Evolutionary conservation across 108 stramenopile species (phyloP).

Genomic region (Hondaea fermentalgiana): DNA sequence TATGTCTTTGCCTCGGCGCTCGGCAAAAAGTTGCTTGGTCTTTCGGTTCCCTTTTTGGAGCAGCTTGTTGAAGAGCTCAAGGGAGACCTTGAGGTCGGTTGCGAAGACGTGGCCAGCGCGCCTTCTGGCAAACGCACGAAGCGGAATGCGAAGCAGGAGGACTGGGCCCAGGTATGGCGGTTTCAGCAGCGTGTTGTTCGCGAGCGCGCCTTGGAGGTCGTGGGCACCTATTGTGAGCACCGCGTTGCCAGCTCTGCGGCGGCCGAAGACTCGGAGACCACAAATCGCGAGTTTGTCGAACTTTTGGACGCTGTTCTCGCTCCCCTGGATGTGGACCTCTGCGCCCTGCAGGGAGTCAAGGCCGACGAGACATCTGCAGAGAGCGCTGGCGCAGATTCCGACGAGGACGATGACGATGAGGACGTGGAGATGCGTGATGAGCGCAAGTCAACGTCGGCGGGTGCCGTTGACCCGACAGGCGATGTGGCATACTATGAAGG

Average conservation of each 20-base stretch:
- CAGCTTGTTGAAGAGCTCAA: neutral
- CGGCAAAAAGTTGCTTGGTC: neutral
- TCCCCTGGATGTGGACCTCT: neutral
- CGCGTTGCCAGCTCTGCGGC: neutral
- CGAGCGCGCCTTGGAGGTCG: neutral
- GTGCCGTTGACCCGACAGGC: neutral
- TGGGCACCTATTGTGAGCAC: neutral
- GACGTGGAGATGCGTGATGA: neutral
- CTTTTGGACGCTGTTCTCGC: neutral
- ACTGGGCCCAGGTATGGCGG: neutral
- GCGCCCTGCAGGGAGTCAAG: neutral
- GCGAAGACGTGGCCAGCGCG: neutral
- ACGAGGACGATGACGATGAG: neutral
- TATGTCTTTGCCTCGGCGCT: neutral
- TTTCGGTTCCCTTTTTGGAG: neutral
- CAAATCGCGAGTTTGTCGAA: neutral
- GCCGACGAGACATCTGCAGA: neutral
- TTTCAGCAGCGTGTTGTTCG: conserved; percentile 6
- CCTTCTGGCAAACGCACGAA: neutral
- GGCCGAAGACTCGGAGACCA: neutral
- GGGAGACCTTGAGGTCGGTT: neutral
- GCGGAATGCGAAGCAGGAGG: neutral
- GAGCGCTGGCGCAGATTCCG: neutral
- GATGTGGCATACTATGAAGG: neutral
- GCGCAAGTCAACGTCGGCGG: neutral